These are phyloP conservation scores for Sugiyamaella lignohabitans DNA, from an alignment of 805 yeast genomes.

Conservation along the genomic window DNA sequence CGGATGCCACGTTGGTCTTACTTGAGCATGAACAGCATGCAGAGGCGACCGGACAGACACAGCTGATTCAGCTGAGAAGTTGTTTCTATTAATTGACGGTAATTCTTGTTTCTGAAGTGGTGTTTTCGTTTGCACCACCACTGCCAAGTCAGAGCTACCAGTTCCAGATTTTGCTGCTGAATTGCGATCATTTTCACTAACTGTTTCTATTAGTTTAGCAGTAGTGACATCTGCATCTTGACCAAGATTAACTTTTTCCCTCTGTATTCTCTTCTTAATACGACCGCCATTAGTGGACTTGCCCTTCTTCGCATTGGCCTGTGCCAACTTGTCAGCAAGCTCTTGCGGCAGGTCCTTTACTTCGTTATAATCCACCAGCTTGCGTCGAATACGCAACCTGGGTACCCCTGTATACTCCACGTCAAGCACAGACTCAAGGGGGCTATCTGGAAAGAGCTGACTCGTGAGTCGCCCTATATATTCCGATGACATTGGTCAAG, in stretches of 20 bases:
- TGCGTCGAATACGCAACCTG: conserved; percentile 9
- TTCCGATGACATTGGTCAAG: not conserved
- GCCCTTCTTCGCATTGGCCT: conserved; percentile 3
- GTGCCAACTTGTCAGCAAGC: conserved; percentile 20
- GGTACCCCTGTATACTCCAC: too few species aligned
- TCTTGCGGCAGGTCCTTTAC: conserved; percentile 25
- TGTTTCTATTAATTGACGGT: not conserved
- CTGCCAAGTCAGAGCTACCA: not conserved
- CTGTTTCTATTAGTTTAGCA: conserved; percentile 16
- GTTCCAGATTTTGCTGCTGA: not conserved
- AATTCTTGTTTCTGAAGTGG: not conserved
- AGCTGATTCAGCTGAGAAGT: not conserved
- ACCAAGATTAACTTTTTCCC: conserved; percentile 12
- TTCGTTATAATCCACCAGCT: conserved; percentile 18
- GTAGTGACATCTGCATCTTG: conserved; percentile 13
- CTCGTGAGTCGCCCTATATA: not conserved
- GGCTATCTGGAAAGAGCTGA: not conserved
- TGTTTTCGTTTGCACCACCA: not conserved
- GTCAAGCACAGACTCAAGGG: not conserved
- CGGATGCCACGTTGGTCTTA: conserved; percentile 40
- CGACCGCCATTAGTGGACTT: too few species aligned
- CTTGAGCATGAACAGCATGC: not conserved
- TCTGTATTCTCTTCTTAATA: conserved; percentile 11
- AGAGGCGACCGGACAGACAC: not conserved
- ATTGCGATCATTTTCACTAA: not conserved